Evolutionary conservation across 1,139 yeast species (phyloP), one percentile per base, ranked within the genome.

Genomic region (Lodderomyces parapsilosis): DNA sequence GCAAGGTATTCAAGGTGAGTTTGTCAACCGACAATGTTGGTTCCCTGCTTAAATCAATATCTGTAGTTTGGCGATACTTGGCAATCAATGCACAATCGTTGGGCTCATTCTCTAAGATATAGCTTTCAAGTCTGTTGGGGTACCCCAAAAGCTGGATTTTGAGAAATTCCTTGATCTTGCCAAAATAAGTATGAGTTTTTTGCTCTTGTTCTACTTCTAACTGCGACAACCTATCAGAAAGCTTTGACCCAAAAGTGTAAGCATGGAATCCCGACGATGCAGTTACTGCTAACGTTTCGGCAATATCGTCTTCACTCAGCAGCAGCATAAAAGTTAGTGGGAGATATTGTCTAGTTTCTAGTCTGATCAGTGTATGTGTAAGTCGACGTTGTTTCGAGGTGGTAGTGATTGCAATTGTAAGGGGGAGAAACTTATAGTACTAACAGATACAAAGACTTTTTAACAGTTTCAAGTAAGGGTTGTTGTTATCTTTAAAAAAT

Each of bases 1-100:
- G 76, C n/a, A 78, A 50, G 1, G 76, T 59, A 43, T 66, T 67
- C 30, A 80, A 52, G 3, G 69, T 60, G 1, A 79, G 51, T 14
- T 62, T 53, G 38, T 68, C 64, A 6, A 73, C 62, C 6, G 73
- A 63, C 34, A 62, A 38, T 7, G 51, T 40, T 27, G 60, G 43
- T 20, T 49, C 59, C 18, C 28, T 37, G 1, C 50, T 28, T 38
- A 72, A 54, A 45, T 69, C 71, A 30, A 79, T 58, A 6, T 63
- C 59, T 23, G 66, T 64, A 8, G 75, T 63, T 40, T 57, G 48
- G 14, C 73, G 59, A 56, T 68, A 79, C 53, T 78, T 79, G 30
- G 81, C 72, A 22, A 76, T 66, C 27, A 79, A 61, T 1, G 82
- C 71, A 50, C 82, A 76, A 56, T 80, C 84, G 54, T 73, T 78